Evolutionary conservation across 768 basidiomycete genomes (phyloP).

Genomic region (Tricholoma terreum): DNA sequence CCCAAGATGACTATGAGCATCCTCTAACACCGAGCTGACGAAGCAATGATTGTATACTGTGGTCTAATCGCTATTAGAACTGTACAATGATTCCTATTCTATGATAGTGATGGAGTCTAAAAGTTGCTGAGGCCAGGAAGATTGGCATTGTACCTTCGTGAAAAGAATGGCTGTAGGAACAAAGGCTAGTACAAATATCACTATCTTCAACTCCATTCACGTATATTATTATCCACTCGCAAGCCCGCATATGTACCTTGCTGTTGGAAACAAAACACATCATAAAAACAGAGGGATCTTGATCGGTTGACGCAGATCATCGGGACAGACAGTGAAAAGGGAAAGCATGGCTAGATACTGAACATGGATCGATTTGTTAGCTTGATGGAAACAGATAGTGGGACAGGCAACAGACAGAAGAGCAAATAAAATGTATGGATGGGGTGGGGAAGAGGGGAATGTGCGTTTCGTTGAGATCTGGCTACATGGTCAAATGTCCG

Average conservation of each 20-base stretch:
- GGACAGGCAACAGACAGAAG: conserved; percentile 6
- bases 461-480: conserved; percentile 16
- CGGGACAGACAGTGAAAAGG: conserved; percentile 1
- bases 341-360: conserved; percentile 18
- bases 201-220: no score
- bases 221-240: conserved; percentile 1
- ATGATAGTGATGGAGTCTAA: no score
- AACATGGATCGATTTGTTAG: conserved; percentile 21
- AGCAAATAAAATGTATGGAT: conserved; percentile 17
- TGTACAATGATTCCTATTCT: no score
- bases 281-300: conserved; percentile 6
- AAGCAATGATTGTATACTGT: no score
- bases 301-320: conserved; percentile 1
- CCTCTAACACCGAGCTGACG: no score
- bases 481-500: conserved; percentile 30
- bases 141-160: no score
- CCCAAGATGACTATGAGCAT: no score
- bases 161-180: no score
- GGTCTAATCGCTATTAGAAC: no score
- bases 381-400: conserved; percentile 14
- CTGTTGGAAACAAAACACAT: conserved; percentile 2
- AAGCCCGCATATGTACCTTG: conserved; percentile 5
- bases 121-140: no score
- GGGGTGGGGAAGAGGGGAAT: conserved; percentile 13
- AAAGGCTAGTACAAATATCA: no score